Evolutionary conservation across 176 grass and related monocot genomes (phyloP).

Genomic region (Avena insularis): DNA sequence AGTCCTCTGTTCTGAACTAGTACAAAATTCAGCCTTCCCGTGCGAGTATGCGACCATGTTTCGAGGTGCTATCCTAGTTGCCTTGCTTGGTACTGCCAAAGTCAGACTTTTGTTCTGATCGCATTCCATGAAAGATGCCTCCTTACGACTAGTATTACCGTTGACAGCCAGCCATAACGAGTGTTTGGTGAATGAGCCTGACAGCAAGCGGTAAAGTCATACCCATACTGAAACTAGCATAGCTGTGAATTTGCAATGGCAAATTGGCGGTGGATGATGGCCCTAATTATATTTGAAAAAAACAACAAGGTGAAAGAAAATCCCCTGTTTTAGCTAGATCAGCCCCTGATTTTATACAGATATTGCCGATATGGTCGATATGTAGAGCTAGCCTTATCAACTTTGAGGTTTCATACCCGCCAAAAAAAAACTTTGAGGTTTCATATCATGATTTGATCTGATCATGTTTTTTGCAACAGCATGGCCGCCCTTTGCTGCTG

Average conservation of each 20-base stretch:
- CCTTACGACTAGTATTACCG: neutral
- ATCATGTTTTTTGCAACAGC: slow-evolving; percentile 38
- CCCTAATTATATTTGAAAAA: neutral
- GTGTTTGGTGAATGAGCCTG: neutral
- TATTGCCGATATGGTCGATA: neutral
- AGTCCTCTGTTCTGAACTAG: neutral
- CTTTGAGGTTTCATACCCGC: neutral
- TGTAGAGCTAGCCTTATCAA: neutral
- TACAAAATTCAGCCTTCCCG: neutral
- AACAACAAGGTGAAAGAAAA: neutral
- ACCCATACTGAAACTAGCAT: neutral
- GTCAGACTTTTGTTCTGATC: neutral
- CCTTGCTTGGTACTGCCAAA: neutral
- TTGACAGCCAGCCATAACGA: neutral
- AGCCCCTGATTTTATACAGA: neutral
- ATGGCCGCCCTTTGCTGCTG: slow-evolving; percentile 66
- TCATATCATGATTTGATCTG: neutral
- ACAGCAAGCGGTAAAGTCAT: neutral
- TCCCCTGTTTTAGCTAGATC: neutral
- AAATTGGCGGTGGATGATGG: neutral
- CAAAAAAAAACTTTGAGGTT: neutral
- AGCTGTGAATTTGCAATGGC: neutral
- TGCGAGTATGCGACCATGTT: neutral
- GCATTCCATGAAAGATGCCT: neutral
- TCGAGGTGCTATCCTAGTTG: neutral